Evolutionary conservation across 2,329 filamentous ascomycete species (phyloP), one percentile per base, ranked within the genome.

Genomic region (Ophiostoma ips): DNA sequence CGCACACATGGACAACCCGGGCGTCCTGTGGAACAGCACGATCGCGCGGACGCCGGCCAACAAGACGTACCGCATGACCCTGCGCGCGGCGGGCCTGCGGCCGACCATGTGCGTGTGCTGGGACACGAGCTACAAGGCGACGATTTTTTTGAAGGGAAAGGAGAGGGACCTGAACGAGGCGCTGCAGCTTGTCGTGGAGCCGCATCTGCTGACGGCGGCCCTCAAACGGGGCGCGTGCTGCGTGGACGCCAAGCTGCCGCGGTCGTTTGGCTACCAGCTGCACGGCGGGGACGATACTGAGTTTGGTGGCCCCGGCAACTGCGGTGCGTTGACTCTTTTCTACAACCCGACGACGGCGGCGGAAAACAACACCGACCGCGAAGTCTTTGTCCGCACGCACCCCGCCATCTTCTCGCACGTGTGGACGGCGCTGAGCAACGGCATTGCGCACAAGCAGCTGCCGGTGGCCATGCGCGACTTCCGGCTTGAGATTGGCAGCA

Each of bases 41-140:
- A 70, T 96, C 21, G 87, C 89, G 0, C 64, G 94, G 55, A 87
- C 85, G 5, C 87, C 90, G 0, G 94, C 84, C 28, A 82, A 87
- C 61, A 98, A 98, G 69, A 81, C 83, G 48, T 95, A 95, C 62
- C 74, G 92, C 47, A 79, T 87, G 43, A 92, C 87, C 0, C 88
- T 96, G 68, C 79, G 89, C 55, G 83, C 87, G 19, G 78, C 81
- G 48, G 80, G 81, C 28, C 74, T 82, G 48, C 78, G 82, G 56
- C 89, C 92, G 5, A 83, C 83, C 19, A 71, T 96, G 40, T 56
- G 54, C 44, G 33, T 53, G 1, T 81, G 81, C 1, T 96, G 90
- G 88, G 92, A 98, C 65, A 86, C 80, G 71, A 96, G 89, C 63
- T 98, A 95, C 62, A 84, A 92, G 70, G 85, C 86, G 57, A 95